Evolutionary conservation across 352 stramenopile genomes (phyloP).

Genomic region (Vaucheria bursata): DNA sequence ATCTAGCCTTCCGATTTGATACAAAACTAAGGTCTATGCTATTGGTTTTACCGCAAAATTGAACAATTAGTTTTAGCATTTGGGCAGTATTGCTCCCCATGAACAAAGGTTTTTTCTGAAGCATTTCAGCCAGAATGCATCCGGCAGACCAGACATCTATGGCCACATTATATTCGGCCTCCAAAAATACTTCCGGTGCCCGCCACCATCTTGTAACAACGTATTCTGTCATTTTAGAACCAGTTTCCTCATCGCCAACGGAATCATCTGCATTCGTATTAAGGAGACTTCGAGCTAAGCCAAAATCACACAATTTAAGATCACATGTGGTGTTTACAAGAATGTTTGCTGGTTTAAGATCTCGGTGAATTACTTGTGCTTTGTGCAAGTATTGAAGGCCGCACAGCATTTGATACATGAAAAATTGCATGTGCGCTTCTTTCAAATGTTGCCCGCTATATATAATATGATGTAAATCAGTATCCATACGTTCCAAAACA

Average conservation of each 20-base stretch:
- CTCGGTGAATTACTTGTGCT: slow-evolving; percentile 86
- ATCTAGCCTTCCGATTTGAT: slow-evolving; percentile 61
- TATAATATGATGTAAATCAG: slow-evolving; percentile 48
- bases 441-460: slow-evolving; percentile 72
- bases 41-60: slow-evolving; percentile 49
- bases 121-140: slow-evolving; percentile 70
- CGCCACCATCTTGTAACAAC: slow-evolving; percentile 4
- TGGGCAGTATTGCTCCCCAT: slow-evolving; percentile 44
- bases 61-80: slow-evolving; percentile 57
- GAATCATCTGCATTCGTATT: slow-evolving; percentile 13
- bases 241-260: slow-evolving; percentile 54
- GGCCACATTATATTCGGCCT: slow-evolving; percentile 33
- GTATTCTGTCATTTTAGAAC: slow-evolving; percentile 65
- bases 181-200: slow-evolving; percentile 23
- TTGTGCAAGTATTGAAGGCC: slow-evolving; percentile 94
- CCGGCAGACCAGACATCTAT: slow-evolving; percentile 58
- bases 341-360: slow-evolving; percentile 78
- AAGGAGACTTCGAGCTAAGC: slow-evolving; percentile 66
- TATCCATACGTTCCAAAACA: slow-evolving; percentile 82
- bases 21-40: slow-evolving; percentile 87
- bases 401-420: slow-evolving; percentile 90
- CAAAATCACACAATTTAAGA: slow-evolving; percentile 64
- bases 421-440: slow-evolving; percentile 82
- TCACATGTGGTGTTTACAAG: slow-evolving; percentile 65
- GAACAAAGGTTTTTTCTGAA: slow-evolving; percentile 40